phyloP scores from a whole-genome alignment of 495 filamentous ascomycete genomes.

The Apiosordaria backusii region DNA sequence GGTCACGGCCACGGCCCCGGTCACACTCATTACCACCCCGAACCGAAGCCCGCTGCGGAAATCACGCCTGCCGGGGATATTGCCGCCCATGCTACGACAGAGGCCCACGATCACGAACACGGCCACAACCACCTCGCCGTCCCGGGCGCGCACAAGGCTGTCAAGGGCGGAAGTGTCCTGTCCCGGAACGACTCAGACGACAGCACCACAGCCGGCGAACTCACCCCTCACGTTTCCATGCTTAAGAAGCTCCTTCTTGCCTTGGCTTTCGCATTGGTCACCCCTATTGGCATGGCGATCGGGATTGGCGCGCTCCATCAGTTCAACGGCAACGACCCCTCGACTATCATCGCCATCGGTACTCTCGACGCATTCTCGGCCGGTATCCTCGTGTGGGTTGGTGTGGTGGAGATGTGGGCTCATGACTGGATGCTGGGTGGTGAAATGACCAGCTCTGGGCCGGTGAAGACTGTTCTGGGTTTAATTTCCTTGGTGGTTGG shows the following conservation, averaged over 20 bases:
- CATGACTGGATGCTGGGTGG: conserved; percentile 11
- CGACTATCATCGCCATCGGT: conserved; percentile 54
- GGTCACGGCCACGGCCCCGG: conserved; percentile 11
- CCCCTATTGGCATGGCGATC: conserved; percentile 58
- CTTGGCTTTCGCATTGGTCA: conserved; percentile 50
- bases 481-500: conserved; percentile 24
- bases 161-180: neutral
- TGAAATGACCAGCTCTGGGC: conserved; percentile 17
- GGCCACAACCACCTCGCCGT: neutral
- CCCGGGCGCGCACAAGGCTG: neutral
- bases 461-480: conserved; percentile 22
- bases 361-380: conserved; percentile 56
- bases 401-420: conserved; percentile 58
- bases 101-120: neutral
- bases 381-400: conserved; percentile 58
- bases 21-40: conserved; percentile 20
- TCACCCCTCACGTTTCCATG: conserved; percentile 25
- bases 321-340: conserved; percentile 56
- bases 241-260: conserved; percentile 47
- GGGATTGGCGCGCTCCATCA: conserved; percentile 50
- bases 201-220: neutral
- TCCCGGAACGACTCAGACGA: neutral
- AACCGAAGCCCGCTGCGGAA: conserved; percentile 3
- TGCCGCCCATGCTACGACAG: neutral
- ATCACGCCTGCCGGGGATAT: neutral